Percentiles rank a stretch among this genome's conserved stretches.
Evolutionary conservation across 2,329 filamentous ascomycete genomes (phyloP).

Genomic region (Penicillium olsonii): DNA sequence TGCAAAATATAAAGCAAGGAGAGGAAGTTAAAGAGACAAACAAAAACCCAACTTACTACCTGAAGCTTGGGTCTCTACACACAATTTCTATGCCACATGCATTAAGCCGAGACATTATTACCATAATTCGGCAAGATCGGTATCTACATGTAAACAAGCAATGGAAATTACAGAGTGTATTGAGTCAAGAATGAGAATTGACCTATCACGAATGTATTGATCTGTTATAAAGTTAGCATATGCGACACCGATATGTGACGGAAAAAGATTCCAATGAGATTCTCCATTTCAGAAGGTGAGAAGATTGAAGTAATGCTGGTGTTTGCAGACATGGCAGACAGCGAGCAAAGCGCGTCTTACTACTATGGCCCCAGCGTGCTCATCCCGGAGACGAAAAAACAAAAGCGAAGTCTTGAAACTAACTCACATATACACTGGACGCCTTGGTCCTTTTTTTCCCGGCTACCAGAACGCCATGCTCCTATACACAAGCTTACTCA

Average conservation of each 20-base stretch:
- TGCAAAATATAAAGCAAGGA: no score
- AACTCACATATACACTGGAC: constrained; percentile 25
- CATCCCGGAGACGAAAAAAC: constrained; percentile 28
- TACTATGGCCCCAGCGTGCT: constrained; percentile 58
- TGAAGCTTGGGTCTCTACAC: no score
- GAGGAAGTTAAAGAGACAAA: no score
- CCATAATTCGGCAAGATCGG: no score
- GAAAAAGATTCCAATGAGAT: neutral
- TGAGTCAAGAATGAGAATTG: constrained; percentile 3
- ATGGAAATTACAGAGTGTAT: neutral
- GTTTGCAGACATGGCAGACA: constrained; percentile 57
- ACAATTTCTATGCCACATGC: no score
- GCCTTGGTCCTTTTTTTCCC: constrained; percentile 13
- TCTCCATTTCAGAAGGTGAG: constrained; percentile 59
- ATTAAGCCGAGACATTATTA: no score
- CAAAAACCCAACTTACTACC: no score
- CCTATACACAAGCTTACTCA: constrained; percentile 32
- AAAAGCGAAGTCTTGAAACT: neutral
- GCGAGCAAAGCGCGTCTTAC: constrained; percentile 35
- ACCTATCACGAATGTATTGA: constrained; percentile 7
- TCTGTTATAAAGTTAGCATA: constrained; percentile 13
- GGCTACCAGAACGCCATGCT: constrained; percentile 34
- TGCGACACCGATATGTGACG: neutral
- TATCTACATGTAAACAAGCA: neutral
- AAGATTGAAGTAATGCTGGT: constrained; percentile 65